Percentiles rank a stretch among this genome's conserved stretches.
Conservation (phyloP, 768 basidiomycete genomes). For the Paxillus rubicundulus region DNA sequence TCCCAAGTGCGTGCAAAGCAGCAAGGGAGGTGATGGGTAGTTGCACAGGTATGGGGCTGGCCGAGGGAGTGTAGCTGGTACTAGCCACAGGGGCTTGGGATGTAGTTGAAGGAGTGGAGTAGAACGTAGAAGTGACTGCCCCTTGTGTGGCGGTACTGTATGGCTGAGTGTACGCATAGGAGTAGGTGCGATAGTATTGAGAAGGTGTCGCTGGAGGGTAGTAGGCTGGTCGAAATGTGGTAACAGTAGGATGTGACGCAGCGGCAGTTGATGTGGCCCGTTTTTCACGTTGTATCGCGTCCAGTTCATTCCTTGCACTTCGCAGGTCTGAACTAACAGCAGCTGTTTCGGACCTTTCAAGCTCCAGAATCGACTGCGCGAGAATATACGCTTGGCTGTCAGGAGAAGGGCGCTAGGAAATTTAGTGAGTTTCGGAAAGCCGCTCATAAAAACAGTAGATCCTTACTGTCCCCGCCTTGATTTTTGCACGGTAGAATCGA, state of each 20-base stretch:
- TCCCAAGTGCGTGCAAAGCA: constrained; percentile 67
- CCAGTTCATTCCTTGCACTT: constrained; percentile 59
- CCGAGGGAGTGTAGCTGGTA: constrained; percentile 30
- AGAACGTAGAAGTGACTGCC: constrained; percentile 17
- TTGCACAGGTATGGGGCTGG: constrained; percentile 56
- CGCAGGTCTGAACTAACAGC: constrained; percentile 58
- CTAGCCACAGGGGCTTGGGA: constrained; percentile 34
- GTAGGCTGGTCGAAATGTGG: constrained; percentile 40
- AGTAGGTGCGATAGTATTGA: constrained; percentile 64
- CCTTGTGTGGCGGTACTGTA: constrained; percentile 36
- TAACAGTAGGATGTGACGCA: constrained; percentile 32
- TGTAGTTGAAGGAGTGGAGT: constrained; percentile 31
- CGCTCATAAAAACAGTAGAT: not conserved
- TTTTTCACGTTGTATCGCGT: constrained; percentile 68
- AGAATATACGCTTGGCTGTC: constrained; percentile 64
- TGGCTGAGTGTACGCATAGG: constrained; percentile 62
- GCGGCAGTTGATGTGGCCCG: constrained; percentile 38
- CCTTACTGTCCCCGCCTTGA: constrained; percentile 57
- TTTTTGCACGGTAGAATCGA: constrained; percentile 55
- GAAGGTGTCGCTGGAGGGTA: constrained; percentile 38
- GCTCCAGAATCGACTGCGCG: constrained; percentile 61
- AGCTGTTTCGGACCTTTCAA: constrained; percentile 62
- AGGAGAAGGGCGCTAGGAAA: constrained; percentile 52
- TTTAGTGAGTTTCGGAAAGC: constrained; percentile 1
- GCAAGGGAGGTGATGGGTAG: constrained; percentile 59